A percentile compares a stretch with the other conserved stretches of the same genome.
These are phyloP conservation scores for Eucalyptus dawsonii DNA, from an alignment of 345 rosid genomes.

Conservation along the genomic window DNA sequence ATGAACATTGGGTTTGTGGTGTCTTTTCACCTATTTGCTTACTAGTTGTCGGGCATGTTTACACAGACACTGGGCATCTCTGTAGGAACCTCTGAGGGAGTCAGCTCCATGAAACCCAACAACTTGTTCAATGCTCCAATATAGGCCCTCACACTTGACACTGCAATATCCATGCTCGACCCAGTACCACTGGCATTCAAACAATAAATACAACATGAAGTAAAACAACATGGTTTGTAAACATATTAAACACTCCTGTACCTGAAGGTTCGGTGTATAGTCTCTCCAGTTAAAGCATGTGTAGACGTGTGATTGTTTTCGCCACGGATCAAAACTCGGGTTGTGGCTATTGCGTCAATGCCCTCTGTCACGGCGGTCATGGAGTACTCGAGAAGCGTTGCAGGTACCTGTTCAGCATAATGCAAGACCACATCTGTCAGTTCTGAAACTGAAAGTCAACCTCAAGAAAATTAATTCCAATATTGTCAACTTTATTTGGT, in stretches of 20 bases:
- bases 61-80: too few species aligned
- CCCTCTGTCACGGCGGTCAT: conserved; percentile 87
- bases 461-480: background rate
- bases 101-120: conserved; percentile 44
- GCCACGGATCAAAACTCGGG: conserved; percentile 87
- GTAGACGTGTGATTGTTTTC: conserved; percentile 28
- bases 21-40: background rate
- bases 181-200: conserved; percentile 59
- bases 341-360: conserved; percentile 92
- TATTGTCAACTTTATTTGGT: background rate
- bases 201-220: background rate
- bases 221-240: background rate
- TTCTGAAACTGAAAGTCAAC: background rate
- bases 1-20: background rate
- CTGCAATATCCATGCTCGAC: conserved; percentile 80
- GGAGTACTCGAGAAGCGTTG: conserved; percentile 73
- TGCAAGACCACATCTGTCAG: background rate
- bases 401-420: conserved; percentile 38
- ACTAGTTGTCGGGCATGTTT: too few species aligned
- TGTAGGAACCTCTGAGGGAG: background rate
- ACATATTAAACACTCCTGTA: background rate
- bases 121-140: conserved; percentile 80
- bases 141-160: conserved; percentile 89
- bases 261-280: conserved; percentile 63
- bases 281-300: conserved; percentile 53